phyloP scores from a whole-genome alignment of 2,329 filamentous ascomycete genomes.

The Phaeoacremonium minimum region DNA sequence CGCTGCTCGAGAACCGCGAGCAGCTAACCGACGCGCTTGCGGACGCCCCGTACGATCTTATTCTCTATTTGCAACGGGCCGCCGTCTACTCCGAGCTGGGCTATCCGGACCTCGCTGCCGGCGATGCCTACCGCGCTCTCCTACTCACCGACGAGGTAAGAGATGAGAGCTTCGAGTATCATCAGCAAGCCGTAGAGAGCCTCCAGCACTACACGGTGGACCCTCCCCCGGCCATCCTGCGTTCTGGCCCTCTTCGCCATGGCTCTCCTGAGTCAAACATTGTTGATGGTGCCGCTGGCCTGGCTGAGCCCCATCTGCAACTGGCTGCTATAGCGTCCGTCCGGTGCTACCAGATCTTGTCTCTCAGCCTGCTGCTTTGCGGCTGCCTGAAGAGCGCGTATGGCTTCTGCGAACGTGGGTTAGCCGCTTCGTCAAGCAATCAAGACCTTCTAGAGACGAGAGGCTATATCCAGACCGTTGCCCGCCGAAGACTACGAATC shows the following conservation, averaged over 20 bases:
- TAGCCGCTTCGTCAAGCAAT: conserved; percentile 50
- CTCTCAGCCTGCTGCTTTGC: conserved; percentile 55
- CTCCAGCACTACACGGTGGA: conserved; percentile 34
- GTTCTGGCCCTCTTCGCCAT: conserved; percentile 34
- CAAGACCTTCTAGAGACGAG: conserved; percentile 49
- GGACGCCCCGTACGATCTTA: conserved; percentile 53
- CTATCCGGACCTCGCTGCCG: conserved; percentile 85
- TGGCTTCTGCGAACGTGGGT: conserved; percentile 60
- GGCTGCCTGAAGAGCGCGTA: conserved; percentile 66
- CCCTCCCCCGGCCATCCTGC: conserved; percentile 38
- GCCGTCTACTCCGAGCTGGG: conserved; percentile 67
- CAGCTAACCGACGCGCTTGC: conserved; percentile 51
- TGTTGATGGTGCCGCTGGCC: conserved; percentile 24
- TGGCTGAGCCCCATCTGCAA: conserved; percentile 26
- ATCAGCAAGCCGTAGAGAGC: conserved; percentile 59
- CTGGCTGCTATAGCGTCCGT: conserved; percentile 47
- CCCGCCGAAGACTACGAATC: conserved; percentile 40
- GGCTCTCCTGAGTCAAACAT: conserved; percentile 27
- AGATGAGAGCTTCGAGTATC: conserved; percentile 79
- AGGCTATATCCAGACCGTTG: conserved; percentile 49
- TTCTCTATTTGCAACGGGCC: conserved; percentile 67
- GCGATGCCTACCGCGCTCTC: conserved; percentile 88
- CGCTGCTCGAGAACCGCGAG: conserved; percentile 50
- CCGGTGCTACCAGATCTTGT: conserved; percentile 55
- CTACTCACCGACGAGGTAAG: conserved; percentile 76